Evolutionary conservation across 2,329 filamentous ascomycete genomes (phyloP), one percentile per base, ranked within the genome.

Genomic region (Alternaria metachromatica): DNA sequence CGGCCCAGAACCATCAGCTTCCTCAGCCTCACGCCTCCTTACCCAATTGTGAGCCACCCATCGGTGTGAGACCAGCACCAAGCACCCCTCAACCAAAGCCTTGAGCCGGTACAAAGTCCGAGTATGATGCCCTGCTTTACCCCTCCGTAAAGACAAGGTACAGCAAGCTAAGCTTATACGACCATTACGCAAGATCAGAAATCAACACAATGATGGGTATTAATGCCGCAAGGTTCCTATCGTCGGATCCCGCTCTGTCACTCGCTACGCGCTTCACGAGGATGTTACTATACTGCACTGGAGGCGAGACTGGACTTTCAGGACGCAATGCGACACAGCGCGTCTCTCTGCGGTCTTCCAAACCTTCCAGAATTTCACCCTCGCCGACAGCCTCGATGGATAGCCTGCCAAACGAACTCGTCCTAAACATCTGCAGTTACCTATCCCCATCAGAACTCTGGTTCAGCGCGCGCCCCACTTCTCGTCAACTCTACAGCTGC

Each of bases 371-470:
- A 25, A 2, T 8, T 12, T 43, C 43, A 3, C 25, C 43, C 6
- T 10, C n/a, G 23, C 23, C 53, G 11, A 55, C 8, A 5, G 25
- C 21, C 25, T 15, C 53, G 15, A 60, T 60, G 44, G 44, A 49
- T 13, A 51, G 37, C 20, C 50, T 63, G 12, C 61, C 61, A 11
- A 48, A 18, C 57, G 61, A 63, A 25, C 26, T 63, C 21, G n/a
- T 63, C 45, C 41, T 63, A 15, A 23, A 51, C 21, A 56, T 63
- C 28, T 63, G 61, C 51, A 18, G 33, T 41, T 46, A 46, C 13
- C 26, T 63, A 21, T 55, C 57, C 33, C 33, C 45, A 25, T 43
- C 49, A 37, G 57, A 60, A 30, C 51, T 63, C 11, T 63, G 61
- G 57, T 33, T 56, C 33, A 41, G 21, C 13, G 51, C 51, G 18